A percentile compares a stretch with the other conserved stretches of the same genome.
phyloP scores from a whole-genome alignment of 106 monocot genomes.

The Platanthera guangdongensis region DNA sequence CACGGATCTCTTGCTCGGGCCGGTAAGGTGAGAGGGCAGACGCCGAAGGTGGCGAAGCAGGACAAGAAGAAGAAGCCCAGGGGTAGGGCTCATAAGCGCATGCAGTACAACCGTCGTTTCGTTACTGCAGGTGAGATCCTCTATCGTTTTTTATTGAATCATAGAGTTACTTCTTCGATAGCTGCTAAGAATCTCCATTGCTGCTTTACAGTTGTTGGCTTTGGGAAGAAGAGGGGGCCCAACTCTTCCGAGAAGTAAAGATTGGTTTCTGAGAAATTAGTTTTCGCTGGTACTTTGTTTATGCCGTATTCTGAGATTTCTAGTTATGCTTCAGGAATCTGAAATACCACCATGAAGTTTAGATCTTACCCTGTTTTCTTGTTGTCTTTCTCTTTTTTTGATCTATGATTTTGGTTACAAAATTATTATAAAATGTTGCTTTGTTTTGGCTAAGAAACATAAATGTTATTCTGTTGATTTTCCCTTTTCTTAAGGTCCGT shows the following conservation, averaged over 20 bases:
- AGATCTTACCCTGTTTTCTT: too few relatives aligned
- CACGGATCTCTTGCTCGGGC: slow-evolving; percentile 56
- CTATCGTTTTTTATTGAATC: not conserved
- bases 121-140: slow-evolving; percentile 30
- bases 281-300: not conserved
- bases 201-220: slow-evolving; percentile 19
- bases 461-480: too few relatives aligned
- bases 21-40: slow-evolving; percentile 56
- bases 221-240: slow-evolving; percentile 31
- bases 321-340: not conserved
- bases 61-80: slow-evolving; percentile 68
- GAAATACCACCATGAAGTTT: not conserved
- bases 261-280: not conserved
- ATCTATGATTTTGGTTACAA: too few relatives aligned
- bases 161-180: not conserved
- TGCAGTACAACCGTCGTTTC: slow-evolving; percentile 58
- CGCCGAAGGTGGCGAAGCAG: slow-evolving; percentile 58
- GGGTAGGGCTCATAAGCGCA: slow-evolving; percentile 47
- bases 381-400: too few relatives aligned
- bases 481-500: too few relatives aligned
- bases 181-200: not conserved
- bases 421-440: too few relatives aligned
- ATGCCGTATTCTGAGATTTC: not conserved
- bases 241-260: slow-evolving; percentile 31
- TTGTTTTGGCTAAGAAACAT: too few relatives aligned